Base-by-base conservation (phyloP, 805 yeast species). In the Yarrowia phangngaensis region DNA sequence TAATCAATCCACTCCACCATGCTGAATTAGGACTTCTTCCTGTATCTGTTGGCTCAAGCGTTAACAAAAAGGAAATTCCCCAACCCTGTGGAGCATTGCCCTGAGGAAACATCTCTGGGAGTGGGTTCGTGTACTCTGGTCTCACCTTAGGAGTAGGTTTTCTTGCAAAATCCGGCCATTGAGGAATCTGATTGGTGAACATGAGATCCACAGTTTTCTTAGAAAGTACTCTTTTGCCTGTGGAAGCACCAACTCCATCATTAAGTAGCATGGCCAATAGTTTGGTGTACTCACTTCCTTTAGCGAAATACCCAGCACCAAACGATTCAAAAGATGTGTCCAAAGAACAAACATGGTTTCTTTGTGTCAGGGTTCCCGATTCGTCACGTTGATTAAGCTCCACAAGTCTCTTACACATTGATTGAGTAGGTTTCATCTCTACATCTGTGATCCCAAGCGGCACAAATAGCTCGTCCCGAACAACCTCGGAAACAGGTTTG, bases 251-350 rank as follows among this genome's bases (percentile, higher is more conserved):
- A n/a, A 55, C 52, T 7, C 76, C 76, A 32, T 64, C 61, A 52
- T 72, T 72, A 32, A 72, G 60, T 54, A 72, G 60, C n/a, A 66
- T 58, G 8, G 72, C 60, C 19, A 72, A 52, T 36, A 71, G 62
- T 52, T 63, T 64, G 47, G 65, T 60, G 53, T 66, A 72, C 52
- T 72, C 75, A 9, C 56, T 58, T 4, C 67, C 69, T 4, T 66
- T 69, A 2, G 71, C 65, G 50, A 65, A 70, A 32, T 66, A 53
- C 5, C 76, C 76, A 8, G 69, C 72, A 20, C 76, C 76, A 6
- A 73, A 76, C 54, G 47, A 40, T 27, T 40, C 47, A 11, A 40
- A 40, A n/a, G 22, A 22, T 3, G 43, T 30, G 22, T 36, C 43
- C 26, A 40, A 11, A 13, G 34, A 28, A 34, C 29, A 40, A 11